Base-by-base conservation (phyloP, 73 alveolate genomes). In the Paramecium sonneborni region DNA sequence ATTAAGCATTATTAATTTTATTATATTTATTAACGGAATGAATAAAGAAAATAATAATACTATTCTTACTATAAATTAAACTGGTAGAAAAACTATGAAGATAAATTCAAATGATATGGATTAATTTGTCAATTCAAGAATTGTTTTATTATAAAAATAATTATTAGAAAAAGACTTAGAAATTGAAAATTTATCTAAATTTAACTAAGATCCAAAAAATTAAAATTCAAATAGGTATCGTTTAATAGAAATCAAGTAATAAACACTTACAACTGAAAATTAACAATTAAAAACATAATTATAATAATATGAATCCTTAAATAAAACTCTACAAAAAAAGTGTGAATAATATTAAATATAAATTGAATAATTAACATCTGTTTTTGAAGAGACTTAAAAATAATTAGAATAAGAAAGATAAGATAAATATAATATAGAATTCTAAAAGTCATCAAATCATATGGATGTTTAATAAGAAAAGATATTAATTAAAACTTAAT, bases 151-250 rank as follows among this genome's bases (percentile, higher is more conserved):
- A 72, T 72, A 72, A 72, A 72, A 72, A 38, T 72, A 72, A 72
- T 72, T 72, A 72, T 72, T 72, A 72, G 86, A 72, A 12, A 72
- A 72, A 72, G 86, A 72, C 28, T 35, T 72, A 72, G 86, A 72
- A 72, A 30, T 72, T 72, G 86, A 72, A 38, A 72, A 72, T 34
- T 38, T 72, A 12, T 72, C 38, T 0, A 72, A 72, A 72, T 14
- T 26, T 0, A 26, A 18, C 23, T 21, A 62, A 72, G 86, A 72
- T 35, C 57, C 86, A 2, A 72, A 72, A 72, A 20, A 32, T 28
- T 37, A 26, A 26, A 62, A 72, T 21, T 72, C 86, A 30, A 79
- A 79, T 46, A 79, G 72, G 6, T 44, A 18, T 21, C 20, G 55
- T 41, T 43, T 79, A 79, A 8, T 79, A 9, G 90, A 79, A 79